Conservation (phyloP, 208 protist species). For the Acanthamoeba sp. region DNA sequence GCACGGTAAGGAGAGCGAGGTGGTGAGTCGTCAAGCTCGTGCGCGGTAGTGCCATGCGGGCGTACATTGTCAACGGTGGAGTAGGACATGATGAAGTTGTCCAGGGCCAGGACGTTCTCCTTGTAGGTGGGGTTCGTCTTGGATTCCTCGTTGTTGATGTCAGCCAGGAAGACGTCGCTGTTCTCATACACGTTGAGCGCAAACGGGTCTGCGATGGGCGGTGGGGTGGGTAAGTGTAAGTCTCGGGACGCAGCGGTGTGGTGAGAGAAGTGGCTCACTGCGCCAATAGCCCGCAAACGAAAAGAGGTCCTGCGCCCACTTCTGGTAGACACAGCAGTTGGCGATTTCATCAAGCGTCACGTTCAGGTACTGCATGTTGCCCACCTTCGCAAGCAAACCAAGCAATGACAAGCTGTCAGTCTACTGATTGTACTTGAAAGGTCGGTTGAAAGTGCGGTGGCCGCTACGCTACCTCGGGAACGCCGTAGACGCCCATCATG, state of each 20-base stretch:
- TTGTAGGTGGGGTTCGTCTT: constrained; percentile 54
- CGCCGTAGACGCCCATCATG: constrained; percentile 75
- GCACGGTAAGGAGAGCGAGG: neutral
- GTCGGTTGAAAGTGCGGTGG: neutral
- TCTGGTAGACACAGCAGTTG: constrained; percentile 59
- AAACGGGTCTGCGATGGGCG: constrained; percentile 18
- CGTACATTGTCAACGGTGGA: constrained; percentile 47
- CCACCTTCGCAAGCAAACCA: neutral
- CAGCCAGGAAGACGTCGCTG: constrained; percentile 6
- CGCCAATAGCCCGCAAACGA: constrained; percentile 72
- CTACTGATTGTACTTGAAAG: neutral
- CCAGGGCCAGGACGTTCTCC: constrained; percentile 35
- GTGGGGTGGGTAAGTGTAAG: neutral
- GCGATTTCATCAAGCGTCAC: constrained; percentile 42
- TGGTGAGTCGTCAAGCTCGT: too few species aligned
- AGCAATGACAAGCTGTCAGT: too few species aligned
- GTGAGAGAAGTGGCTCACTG: neutral
- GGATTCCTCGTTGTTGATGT: constrained; percentile 68
- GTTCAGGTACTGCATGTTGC: constrained; percentile 7
- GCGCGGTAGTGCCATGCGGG: too few species aligned
- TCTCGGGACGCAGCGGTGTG: neutral
- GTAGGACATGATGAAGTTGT: constrained; percentile 71
- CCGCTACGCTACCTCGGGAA: constrained; percentile 52
- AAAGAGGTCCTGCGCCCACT: constrained; percentile 54
- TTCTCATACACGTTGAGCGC: constrained; percentile 2